phyloP scores from a whole-genome alignment of 305 asterid species.

The Fraxinus floribunda region DNA sequence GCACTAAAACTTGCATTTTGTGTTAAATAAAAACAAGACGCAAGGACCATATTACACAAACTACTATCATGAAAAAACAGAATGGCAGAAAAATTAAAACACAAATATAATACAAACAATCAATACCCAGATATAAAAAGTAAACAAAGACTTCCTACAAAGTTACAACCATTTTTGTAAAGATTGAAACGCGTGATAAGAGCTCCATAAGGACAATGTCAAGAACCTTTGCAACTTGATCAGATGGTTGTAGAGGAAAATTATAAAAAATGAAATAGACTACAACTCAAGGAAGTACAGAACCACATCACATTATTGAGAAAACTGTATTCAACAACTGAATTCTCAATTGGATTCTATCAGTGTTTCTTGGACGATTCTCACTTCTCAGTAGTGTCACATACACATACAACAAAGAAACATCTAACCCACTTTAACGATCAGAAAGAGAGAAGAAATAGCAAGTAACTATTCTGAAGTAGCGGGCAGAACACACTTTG shows the following conservation, averaged over 20 bases:
- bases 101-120: background rate
- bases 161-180: background rate
- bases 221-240: background rate
- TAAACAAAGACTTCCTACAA: background rate
- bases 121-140: background rate
- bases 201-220: background rate
- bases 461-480: background rate
- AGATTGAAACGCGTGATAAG: background rate
- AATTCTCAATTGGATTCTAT: background rate
- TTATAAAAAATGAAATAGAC: background rate
- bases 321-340: background rate
- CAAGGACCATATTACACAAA: too few species aligned
- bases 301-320: background rate
- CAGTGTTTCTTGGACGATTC: background rate
- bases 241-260: background rate
- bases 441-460: background rate
- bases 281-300: background rate
- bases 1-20: too few species aligned
- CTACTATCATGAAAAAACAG: too few species aligned
- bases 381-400: background rate
- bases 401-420: background rate
- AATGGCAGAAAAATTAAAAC: too few species aligned
- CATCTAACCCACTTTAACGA: background rate
- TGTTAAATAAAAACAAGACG: too few species aligned
- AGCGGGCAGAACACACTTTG: background rate